These are phyloP conservation scores for Ceratocystis eucalypticola DNA, from an alignment of 2,329 filamentous ascomycete genomes.

Conservation along the genomic window DNA sequence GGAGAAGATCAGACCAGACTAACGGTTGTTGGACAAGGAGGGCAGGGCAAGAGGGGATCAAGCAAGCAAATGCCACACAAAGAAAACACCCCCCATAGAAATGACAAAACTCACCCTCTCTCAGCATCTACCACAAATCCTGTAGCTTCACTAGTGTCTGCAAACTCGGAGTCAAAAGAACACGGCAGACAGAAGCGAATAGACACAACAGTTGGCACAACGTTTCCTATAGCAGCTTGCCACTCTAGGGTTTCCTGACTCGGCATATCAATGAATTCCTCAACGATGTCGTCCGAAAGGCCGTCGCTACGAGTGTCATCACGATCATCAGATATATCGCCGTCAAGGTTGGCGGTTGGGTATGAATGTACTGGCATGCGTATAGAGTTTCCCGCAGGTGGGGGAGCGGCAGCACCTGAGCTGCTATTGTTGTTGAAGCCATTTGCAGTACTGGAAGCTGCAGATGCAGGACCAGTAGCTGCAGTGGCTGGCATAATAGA, in stretches of 20 bases:
- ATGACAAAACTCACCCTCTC: constrained; percentile 47
- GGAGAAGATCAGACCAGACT: background rate
- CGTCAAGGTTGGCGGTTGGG: constrained; percentile 4
- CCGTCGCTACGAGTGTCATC: constrained; percentile 25
- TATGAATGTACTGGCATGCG: constrained; percentile 14
- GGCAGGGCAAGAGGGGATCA: background rate
- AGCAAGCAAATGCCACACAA: background rate
- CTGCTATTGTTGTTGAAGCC: background rate
- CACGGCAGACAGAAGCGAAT: constrained; percentile 98
- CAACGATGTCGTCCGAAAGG: constrained; percentile 28
- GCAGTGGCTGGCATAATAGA: constrained; percentile 33
- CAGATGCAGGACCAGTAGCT: background rate
- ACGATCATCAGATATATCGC: background rate
- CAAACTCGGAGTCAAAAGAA: constrained; percentile 93
- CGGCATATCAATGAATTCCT: constrained; percentile 24
- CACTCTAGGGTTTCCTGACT: constrained; percentile 45
- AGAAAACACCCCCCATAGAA: too few relatives aligned
- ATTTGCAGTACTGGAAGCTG: background rate
- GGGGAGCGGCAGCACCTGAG: constrained; percentile 13
- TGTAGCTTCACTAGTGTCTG: constrained; percentile 86
- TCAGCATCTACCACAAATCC: constrained; percentile 96
- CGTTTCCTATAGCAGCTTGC: constrained; percentile 89
- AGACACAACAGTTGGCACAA: constrained; percentile 92
- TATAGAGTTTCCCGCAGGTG: background rate
- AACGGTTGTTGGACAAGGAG: background rate